phyloP scores from a whole-genome alignment of 2,329 filamentous ascomycete species.

The Tolypocladium pustulatum region DNA sequence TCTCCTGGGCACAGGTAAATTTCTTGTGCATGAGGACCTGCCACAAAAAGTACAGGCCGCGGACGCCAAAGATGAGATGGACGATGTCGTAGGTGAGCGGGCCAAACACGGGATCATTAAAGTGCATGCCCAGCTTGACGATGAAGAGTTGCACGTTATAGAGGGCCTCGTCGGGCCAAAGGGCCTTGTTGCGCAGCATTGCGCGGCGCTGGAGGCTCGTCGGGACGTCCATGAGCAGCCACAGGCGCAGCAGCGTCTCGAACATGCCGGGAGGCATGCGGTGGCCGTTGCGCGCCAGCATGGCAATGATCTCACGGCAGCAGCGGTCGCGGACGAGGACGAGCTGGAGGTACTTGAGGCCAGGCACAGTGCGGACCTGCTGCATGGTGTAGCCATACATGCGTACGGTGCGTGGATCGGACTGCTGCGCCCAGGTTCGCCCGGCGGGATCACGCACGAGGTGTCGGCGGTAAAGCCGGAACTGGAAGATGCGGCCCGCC shows the following conservation, averaged over 20 bases:
- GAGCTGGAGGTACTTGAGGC: constrained; percentile 59
- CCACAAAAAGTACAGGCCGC: constrained; percentile 44
- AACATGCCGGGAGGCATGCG: constrained; percentile 39
- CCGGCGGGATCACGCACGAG: constrained; percentile 50
- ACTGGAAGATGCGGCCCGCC: constrained; percentile 48
- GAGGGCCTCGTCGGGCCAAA: constrained; percentile 52
- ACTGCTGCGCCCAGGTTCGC: constrained; percentile 23
- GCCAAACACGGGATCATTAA: constrained; percentile 52
- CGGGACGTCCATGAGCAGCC: constrained; percentile 61
- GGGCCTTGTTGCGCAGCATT: constrained; percentile 37
- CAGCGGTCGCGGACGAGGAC: constrained; percentile 46
- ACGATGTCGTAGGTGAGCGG: constrained; percentile 38
- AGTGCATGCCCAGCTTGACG: constrained; percentile 60
- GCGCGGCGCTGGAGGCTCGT: constrained; percentile 43
- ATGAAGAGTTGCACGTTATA: constrained; percentile 54
- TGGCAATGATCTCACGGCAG: constrained; percentile 51
- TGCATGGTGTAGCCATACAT: constrained; percentile 5
- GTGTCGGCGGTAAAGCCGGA: constrained; percentile 44
- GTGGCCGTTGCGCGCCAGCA: constrained; percentile 47
- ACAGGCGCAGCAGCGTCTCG: constrained; percentile 51
- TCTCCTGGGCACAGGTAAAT: constrained; percentile 37
- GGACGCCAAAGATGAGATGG: constrained; percentile 50
- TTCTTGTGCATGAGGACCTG: constrained; percentile 46
- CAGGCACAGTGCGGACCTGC: constrained; percentile 43
- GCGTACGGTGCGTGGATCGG: neutral